Evolutionary conservation across 208 protist genomes (phyloP), one percentile per base, ranked within the genome.

Genomic region (Crithidia bombi): DNA sequence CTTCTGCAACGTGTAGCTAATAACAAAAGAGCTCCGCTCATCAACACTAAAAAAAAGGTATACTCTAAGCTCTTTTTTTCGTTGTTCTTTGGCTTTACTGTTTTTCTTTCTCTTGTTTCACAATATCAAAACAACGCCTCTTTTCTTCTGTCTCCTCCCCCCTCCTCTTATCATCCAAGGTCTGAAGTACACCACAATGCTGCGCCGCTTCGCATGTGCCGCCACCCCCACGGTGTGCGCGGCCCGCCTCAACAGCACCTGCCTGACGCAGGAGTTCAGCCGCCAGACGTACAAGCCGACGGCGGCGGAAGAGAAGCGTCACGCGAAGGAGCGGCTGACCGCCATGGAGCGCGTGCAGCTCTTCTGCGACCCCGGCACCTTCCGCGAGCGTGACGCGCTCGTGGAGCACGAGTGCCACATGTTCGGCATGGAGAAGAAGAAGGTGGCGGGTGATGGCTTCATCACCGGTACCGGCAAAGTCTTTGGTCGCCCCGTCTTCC

Each of bases 291-390:
- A 81, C 70, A 82, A 57, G 55, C 35, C 70, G 6, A 75, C 77
- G 21, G 36, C 76, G 15, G 80, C 71, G 2, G 85, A 96, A 43
- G 73, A 81, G 23, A 81, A 65, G 52, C 94, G 97, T 73, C 96
- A 98, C 79, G 57, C 62, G 55, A 91, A 96, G 73, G 77, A 94
- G 62, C 98, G 98, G 30, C 82, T 99, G 19, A 98, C 97, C 5
- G 97, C 96, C 7, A 82, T 96, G 69, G 97, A 99, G 85, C 87
- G 98, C 33, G 61, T 99, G 19, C 79, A 95, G 65, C 71, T 99
- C 5, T 80, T 99, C 21, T 84, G 97, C 32, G 98, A 99, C 76
- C 59, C 66, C 21, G 88, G 86, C 36, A 87, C 85, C n/a, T 98
- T 99, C 79, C 77, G 85, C 63, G 97, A 99, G 75, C 92, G 89